A percentile compares a stretch with the other conserved stretches of the same genome.
Conservation (phyloP, 1,284 basidiomycete genomes). For the Coniferiporia sulphurascens region DNA sequence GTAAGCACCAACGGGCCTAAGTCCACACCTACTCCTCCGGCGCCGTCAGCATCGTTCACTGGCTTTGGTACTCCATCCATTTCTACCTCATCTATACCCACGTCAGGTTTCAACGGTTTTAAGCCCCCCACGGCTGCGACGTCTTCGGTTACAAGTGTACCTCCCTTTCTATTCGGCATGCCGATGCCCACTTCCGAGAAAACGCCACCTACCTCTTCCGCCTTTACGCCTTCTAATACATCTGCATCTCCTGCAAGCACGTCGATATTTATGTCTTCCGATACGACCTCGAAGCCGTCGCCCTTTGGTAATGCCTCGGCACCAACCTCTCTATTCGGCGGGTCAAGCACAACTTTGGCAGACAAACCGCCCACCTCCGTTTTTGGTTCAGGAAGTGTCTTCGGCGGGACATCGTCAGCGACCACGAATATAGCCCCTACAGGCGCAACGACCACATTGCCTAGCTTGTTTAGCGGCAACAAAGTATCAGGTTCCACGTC, state of each 20-base stretch:
- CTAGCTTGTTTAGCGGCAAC: slow-evolving; percentile 2
- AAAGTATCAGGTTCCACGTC: neutral
- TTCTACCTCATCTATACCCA: neutral
- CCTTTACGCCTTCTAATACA: slow-evolving; percentile 3
- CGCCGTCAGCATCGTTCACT: slow-evolving; percentile 14
- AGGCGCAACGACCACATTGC: neutral
- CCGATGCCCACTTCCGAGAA: slow-evolving; percentile 10
- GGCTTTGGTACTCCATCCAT: slow-evolving; percentile 2
- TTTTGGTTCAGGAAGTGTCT: slow-evolving; percentile 10
- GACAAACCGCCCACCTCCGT: slow-evolving; percentile 1
- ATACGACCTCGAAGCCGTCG: slow-evolving; percentile 4
- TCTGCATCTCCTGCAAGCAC: slow-evolving; percentile 4
- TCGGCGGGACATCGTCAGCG: neutral
- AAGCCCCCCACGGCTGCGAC: slow-evolving; percentile 16
- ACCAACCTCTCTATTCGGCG: slow-evolving; percentile 18
- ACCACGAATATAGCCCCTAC: neutral
- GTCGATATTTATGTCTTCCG: neutral
- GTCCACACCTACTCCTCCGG: slow-evolving; percentile 25
- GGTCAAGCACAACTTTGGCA: slow-evolving; percentile 18
- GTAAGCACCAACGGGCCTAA: neutral
- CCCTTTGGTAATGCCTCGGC: slow-evolving; percentile 11
- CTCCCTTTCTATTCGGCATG: slow-evolving; percentile 23
- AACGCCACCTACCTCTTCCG: slow-evolving; percentile 7
- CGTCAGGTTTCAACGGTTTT: slow-evolving; percentile 4
- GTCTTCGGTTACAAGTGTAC: slow-evolving; percentile 12